Evolutionary conservation across 495 filamentous ascomycete genomes (phyloP), one percentile per base, ranked within the genome.

Genomic region (Pyrenula massariospora): DNA sequence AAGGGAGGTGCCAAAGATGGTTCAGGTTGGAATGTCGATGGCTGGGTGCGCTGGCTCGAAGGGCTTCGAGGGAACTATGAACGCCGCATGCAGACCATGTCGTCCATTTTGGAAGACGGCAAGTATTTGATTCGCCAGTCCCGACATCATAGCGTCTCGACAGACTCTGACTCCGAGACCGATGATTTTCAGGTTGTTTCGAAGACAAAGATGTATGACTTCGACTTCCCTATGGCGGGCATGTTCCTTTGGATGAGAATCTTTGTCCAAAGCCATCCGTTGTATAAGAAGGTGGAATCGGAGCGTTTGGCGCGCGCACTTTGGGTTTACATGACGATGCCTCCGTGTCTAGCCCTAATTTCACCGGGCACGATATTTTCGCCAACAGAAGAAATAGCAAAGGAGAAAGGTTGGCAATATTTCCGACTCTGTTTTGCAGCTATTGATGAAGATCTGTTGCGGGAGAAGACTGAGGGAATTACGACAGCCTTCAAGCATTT

Each of bases 171-270:
- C 12, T 58, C 64, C 1, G 72, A 76, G 36, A 65, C 65, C 48
- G 79, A 82, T n/a, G 85, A 83, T 65, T 85, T 80, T 71, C 72
- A 74, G 49, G 75, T 88, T 50, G 74, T 96, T 10, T 79, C 83
- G 49, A 87, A 85, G 62, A 80, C 77, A 0, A 71, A 75, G 31
- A 81, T 95, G 62, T 89, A 81, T 66, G 73, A 81, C 51, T 96
- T 93, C 64, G 63, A 73, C 51, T 86, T 84, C 76, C 92, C 91
- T 1, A 78, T 83, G n/a, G 92, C 84, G 15, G 92, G 92, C 59
- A 96, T 96, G 91, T 96, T 95, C 66, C 68, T 93, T 22, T 97
- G 91, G 91, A 60, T 95, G 0, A 73, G 79, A 20, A 61, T 93
- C 22, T 66, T 79, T 50, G 80, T 92, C 57, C 75, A 84, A 12